Conservation (phyloP, 495 filamentous ascomycete species). For the Endocarpon pusillum region DNA sequence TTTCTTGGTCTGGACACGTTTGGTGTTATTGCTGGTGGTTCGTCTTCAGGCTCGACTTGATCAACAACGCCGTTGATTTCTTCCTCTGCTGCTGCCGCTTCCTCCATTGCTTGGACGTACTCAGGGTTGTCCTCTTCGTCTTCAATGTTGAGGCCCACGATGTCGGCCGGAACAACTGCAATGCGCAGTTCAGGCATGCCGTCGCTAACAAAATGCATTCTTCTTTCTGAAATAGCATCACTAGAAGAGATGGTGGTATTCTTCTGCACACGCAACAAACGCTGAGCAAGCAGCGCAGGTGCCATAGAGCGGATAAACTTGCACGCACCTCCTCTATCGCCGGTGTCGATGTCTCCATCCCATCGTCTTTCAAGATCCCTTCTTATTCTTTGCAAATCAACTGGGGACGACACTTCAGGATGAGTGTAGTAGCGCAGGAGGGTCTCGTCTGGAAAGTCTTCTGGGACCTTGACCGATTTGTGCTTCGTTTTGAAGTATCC, state of each 20-base stretch:
- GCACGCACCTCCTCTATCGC: conserved; percentile 51
- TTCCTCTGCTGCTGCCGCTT: conserved; percentile 36
- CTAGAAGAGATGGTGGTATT: conserved; percentile 22
- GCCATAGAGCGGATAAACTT: conserved; percentile 74
- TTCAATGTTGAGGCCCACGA: conserved; percentile 61
- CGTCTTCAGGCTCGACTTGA: conserved; percentile 11
- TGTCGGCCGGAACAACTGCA: conserved; percentile 53
- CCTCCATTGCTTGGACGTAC: conserved; percentile 32
- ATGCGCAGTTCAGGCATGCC: conserved; percentile 58
- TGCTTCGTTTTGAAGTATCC: conserved; percentile 64
- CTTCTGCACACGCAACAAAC: conserved; percentile 30
- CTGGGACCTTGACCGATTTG: conserved; percentile 55
- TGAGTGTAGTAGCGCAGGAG: conserved; percentile 75
- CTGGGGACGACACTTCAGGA: conserved; percentile 53
- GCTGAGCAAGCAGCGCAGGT: conserved; percentile 53
- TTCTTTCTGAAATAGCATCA: conserved; percentile 41
- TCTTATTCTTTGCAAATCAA: conserved; percentile 40
- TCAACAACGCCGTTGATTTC: conserved; percentile 21
- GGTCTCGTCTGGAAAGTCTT: conserved; percentile 60
- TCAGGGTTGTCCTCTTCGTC: conserved; percentile 45
- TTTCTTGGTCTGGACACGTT: conserved; percentile 38
- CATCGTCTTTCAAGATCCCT: conserved; percentile 32
- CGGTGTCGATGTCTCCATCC: conserved; percentile 47
- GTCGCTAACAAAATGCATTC: conserved; percentile 59
- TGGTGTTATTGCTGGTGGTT: conserved; percentile 16